Conservation (phyloP, 176 grass and related monocot genomes). For the Cymbopogon citratus region DNA sequence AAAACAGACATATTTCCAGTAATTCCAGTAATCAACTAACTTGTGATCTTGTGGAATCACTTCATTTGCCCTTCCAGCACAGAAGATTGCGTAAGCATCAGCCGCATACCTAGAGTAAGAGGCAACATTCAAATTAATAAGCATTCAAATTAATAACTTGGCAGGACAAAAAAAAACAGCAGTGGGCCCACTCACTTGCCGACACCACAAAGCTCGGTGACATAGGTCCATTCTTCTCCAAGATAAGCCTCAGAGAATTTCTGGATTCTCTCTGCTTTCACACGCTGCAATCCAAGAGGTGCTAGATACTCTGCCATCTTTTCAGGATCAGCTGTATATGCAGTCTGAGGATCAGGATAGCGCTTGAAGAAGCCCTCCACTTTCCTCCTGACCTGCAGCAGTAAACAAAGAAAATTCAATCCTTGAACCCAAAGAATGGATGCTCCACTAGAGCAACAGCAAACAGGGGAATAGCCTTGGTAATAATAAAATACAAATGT, state of each 20-base stretch:
- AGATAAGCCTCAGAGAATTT: slow-evolving; percentile 43
- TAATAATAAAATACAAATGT: background rate
- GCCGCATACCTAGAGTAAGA: slow-evolving; percentile 57
- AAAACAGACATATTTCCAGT: slow-evolving; percentile 55
- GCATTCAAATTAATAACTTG: background rate
- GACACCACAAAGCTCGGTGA: slow-evolving; percentile 65
- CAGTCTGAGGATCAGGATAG: slow-evolving; percentile 37
- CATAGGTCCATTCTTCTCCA: slow-evolving; percentile 45
- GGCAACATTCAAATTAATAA: background rate
- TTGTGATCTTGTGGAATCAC: slow-evolving; percentile 65
- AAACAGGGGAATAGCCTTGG: background rate
- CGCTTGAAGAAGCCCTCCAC: slow-evolving; percentile 29
- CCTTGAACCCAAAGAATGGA: background rate
- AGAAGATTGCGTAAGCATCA: slow-evolving; percentile 87
- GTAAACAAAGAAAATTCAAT: background rate
- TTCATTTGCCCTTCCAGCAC: slow-evolving; percentile 48
- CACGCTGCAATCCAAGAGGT: slow-evolving; percentile 48
- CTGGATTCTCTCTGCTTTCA: slow-evolving; percentile 45
- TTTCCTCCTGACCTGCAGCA: slow-evolving; percentile 28
- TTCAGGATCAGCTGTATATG: slow-evolving; percentile 3
- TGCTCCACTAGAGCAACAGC: background rate
- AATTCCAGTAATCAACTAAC: slow-evolving; percentile 71
- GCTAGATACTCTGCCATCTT: slow-evolving; percentile 34
- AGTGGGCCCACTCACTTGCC: slow-evolving; percentile 49
- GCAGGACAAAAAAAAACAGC: no score